Evolutionary conservation across 2,329 filamentous ascomycete species (phyloP), one percentile per base, ranked within the genome.

Genomic region (Stemphylium vesicarium): DNA sequence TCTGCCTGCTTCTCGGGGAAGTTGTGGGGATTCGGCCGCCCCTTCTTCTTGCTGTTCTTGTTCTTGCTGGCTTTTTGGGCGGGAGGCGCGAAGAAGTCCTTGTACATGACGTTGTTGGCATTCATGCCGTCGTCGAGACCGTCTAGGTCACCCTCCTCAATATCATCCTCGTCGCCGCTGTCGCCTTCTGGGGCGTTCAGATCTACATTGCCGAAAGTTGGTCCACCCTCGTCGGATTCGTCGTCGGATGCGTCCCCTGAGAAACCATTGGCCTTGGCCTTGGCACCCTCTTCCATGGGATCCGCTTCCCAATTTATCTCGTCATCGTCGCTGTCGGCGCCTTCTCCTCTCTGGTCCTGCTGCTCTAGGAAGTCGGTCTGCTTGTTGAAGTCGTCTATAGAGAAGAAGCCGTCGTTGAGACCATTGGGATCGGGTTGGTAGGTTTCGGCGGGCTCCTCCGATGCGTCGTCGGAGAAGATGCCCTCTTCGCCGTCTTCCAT

Each of bases 351-450:
- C 24, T 85, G 84, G 73, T 98, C 94, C 74, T 92, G 89, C 61
- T 91, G 87, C 75, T 99, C 95, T 43, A 97, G 87, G 71, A 89
- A 89, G 68, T 96, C 91, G 2, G 92, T 91, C 72, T 96, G 91
- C 72, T 89, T 91, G 81, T 99, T 99, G 84, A 99, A 99, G 56
- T 96, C 88, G 68, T 98, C 93, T 67, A 99, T 94, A 13, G 92
- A 96, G 79, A 99, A 99, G 79, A 99, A 99, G 4, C 92, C 94
- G 71, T 99, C 95, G 69, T 99, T 98, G 29, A 99, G 85, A 6
- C 92, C 92, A 70, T 95, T 83, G 4, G 87, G 87, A 69, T 98
- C 92, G 64, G 88, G 82, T 8, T 86, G 79, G 56, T 88, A 88
- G 35, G 84, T 83, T 43, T 83, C 82, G 1, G 78, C 75, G 4